Base-by-base conservation (phyloP, 2,329 filamentous ascomycete genomes). In the Clonostachys rhizophaga region DNA sequence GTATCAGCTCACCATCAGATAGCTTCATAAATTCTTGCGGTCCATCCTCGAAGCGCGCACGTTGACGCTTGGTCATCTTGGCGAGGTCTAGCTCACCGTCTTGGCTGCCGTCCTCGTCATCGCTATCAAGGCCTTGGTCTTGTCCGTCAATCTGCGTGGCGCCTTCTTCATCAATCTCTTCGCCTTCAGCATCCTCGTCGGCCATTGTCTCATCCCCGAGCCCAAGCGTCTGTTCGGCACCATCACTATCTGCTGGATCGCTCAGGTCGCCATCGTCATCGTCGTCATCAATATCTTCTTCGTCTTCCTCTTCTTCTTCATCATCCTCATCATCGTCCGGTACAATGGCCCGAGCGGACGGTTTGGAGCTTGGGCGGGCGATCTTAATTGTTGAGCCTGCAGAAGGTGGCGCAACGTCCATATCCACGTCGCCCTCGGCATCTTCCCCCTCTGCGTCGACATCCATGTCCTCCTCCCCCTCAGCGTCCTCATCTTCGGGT, bases 21-120 rank as follows among this genome's bases (percentile, higher is more conserved):
- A 83, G 61, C 59, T 83, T 82, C 74, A 83, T 75, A 58, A 71
- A 78, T 55, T 76, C 74, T 59, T 71, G 75, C 41, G 68, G 73
- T 53, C 63, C 71, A 36, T 81, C 78, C 45, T 80, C 79, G 44
- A 83, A 81, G 14, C 79, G 72, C 24, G 79, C 79, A 37, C 79
- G 69, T 57, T 83, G 79, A 18, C 79, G 70, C 55, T 79, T 79
- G 5, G 79, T 83, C 76, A 83, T 79, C 62, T 80, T 81, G 35
- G 75, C 70, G 34, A 82, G 60, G 54, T 82, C 77, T 1, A 74
- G 76, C 5, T 76, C 74, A 40, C 69, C 78, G 6, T 64, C 76
- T 35, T 68, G 67, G 55, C 73, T 78, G 49, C 68, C 72, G 5
- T 61, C 63, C 11, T 70, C 70, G 11, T 72, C 72, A 47, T 69